A percentile compares a stretch with the other conserved stretches of the same genome.
These are phyloP conservation scores for Trichosporon coremiiforme DNA, from an alignment of 1,284 basidiomycete species.

Conservation along the genomic window DNA sequence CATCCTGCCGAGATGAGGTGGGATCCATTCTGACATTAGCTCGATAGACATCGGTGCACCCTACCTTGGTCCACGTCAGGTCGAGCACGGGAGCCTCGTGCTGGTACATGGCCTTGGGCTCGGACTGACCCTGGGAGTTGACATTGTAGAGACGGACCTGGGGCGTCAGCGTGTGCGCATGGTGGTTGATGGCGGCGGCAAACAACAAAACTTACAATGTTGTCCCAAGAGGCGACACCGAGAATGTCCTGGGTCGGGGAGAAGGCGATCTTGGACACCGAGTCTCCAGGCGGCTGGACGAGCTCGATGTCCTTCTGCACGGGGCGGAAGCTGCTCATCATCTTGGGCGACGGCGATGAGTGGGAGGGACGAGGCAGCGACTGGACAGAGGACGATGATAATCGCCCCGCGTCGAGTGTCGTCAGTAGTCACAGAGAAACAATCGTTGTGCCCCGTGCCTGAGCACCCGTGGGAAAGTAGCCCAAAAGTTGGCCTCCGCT, in stretches of 20 bases:
- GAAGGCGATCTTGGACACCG: conserved; percentile 71
- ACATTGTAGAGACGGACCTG: conserved; percentile 65
- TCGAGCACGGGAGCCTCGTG: conserved; percentile 82
- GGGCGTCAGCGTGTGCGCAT: background rate
- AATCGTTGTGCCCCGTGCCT: background rate
- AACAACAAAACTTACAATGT: conserved; percentile 62
- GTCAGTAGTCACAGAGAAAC: conserved; percentile 10
- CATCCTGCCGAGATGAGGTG: conserved; percentile 83
- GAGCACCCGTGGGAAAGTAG: conserved; percentile 2
- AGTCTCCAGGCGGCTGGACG: conserved; percentile 69
- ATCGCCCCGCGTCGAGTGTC: background rate
- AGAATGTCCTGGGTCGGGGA: conserved; percentile 68
- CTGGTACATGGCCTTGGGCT: conserved; percentile 77
- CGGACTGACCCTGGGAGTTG: conserved; percentile 59
- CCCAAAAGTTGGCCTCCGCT: background rate
- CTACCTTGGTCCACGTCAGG: conserved; percentile 74
- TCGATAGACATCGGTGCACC: conserved; percentile 22
- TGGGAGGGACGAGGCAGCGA: background rate
- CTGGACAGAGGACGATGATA: background rate
- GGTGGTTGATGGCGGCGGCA: background rate
- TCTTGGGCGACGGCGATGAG: conserved; percentile 28
- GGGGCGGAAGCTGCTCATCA: conserved; percentile 36
- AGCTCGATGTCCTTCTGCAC: conserved; percentile 71
- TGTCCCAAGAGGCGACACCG: conserved; percentile 77
- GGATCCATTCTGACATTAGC: conserved; percentile 64